Base-by-base conservation (phyloP, 306 rosid species). In the barrel medic (Medicago truncatula) region DNA sequence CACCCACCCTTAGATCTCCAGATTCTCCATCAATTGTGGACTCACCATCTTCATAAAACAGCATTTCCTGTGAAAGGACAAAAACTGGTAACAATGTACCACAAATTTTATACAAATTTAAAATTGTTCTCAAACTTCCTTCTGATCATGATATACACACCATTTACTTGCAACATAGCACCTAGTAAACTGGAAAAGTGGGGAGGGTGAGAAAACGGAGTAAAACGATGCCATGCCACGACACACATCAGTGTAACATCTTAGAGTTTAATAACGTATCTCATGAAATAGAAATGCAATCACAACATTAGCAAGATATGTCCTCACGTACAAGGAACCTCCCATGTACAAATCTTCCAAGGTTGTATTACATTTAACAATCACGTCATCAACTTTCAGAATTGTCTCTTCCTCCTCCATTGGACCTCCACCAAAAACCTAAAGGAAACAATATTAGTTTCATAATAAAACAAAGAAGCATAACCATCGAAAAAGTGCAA, bases 41-140 rank as follows among this genome's bases (percentile, higher is more conserved):
- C 81, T 94, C 98, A 47, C 98, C 98, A 78, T 91, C 98, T 85
- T 94, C 98, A 78, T 91, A 91, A 84, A 94, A 94, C 50, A 90
- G 86, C 74, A 91, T 90, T 85, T 94, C 97, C 98, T 91, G 85
- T 12, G 16, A 53, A 74, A 78, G 59, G 56, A 57, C 21, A 74
- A 56, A 9, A 70, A 6, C 41, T 38, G 0, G 41, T 38, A 38
- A 38, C 41, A 38, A 63, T 66, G 43, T 31, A 38, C 40, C 28
- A 58, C 16, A 44, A 58, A 0, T 59, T 3, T 59, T 3, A 58
- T 15, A 36, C 61, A 57, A 58, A 15, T 6, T 17, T 11, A 75
- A 28, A 28, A 7, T 21, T 36, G 12, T 47, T 58, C 6, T 21
- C 36, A 65, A 52, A 8, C 44, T 40, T 40, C 44, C 9, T 17